Evolutionary conservation across 805 yeast species (phyloP), one percentile per base, ranked within the genome.

Genomic region (Komagataella kurtzmanii): DNA sequence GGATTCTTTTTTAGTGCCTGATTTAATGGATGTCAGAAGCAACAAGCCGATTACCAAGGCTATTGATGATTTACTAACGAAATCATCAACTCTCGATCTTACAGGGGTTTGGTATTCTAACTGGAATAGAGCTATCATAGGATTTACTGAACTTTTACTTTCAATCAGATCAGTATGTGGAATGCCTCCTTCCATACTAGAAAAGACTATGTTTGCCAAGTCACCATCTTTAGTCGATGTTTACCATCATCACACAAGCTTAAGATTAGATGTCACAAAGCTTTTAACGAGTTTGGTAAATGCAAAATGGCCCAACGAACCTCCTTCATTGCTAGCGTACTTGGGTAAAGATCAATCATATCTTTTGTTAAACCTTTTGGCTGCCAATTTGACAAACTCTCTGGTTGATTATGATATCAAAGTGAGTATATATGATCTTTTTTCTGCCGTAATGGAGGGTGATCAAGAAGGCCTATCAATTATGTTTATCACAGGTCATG

Each of bases 321-420:
- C 82, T 40, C 95, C 96, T 3, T 88, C 96, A 0, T 67, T 91
- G 49, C 70, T 91, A 45, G 85, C 97, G 0, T 88, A 88, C 61
- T 67, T 91, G 51, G 93, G 95, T 3, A 70, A 75, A n/a, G 70
- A 73, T 17, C 74, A 78, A 56, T 76, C 96, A 0, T 74, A 73
- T 24, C 65, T 78, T 3, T 70, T 91, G 24, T 68, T 87, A 7
- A 70, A 73, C n/a, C 74, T 83, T 1, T 63, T 91, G 24, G 75
- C 80, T 0, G 56, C 72, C 0, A 89, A 87, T 57, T 68, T 89
- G 58, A 74, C 76, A 24, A 78, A 76, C 55, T 69, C 77, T 0
- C 69, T 80, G 55, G 80, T 77, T 51, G 77, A 75, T 55, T 73
- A 72, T 53, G 63, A 64, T n/a, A 65, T 81, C 48, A 77, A 79